Evolutionary conservation across 768 basidiomycete species (phyloP).

Genomic region (Xanthoconium stramineum): DNA sequence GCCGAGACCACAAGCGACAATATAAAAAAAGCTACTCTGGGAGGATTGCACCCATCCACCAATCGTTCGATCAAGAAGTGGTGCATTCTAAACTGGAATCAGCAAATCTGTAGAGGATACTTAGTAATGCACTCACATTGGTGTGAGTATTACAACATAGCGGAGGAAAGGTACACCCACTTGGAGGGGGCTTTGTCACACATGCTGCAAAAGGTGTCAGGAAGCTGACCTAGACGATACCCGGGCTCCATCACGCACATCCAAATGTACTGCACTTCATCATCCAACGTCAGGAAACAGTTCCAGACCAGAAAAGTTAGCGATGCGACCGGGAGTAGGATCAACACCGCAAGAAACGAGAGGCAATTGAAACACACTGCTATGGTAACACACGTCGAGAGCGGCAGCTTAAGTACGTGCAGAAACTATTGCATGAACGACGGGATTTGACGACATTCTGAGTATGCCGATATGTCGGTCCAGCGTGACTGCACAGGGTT

Average conservation of each 20-base stretch:
- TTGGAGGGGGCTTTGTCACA: constrained; percentile 20
- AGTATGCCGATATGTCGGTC: not conserved
- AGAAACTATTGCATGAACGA: not conserved
- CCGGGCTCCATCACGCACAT: constrained; percentile 12
- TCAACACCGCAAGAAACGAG: not conserved
- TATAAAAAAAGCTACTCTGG: constrained; percentile 6
- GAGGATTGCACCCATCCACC: constrained; percentile 10
- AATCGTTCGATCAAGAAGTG: constrained; percentile 8
- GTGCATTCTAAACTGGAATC: constrained; percentile 10
- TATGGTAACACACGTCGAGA: constrained; percentile 14
- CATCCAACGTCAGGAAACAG: constrained; percentile 10
- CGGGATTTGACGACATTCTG: not conserved
- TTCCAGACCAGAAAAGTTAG: constrained; percentile 17
- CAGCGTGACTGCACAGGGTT: not conserved
- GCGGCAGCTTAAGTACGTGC: not conserved
- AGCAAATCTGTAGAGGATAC: not conserved
- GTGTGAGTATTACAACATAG: constrained; percentile 20
- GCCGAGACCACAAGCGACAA: constrained; percentile 1
- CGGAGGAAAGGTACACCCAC: constrained; percentile 31
- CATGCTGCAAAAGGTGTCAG: constrained; percentile 22
- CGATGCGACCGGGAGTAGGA: constrained; percentile 3
- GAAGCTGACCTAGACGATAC: not conserved
- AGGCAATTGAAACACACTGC: not conserved
- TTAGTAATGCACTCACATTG: constrained; percentile 14
- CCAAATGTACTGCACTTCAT: constrained; percentile 23